These are phyloP conservation scores for Emmonsiellopsis sp. DNA, from an alignment of 2,329 filamentous ascomycete species.

Conservation along the genomic window DNA sequence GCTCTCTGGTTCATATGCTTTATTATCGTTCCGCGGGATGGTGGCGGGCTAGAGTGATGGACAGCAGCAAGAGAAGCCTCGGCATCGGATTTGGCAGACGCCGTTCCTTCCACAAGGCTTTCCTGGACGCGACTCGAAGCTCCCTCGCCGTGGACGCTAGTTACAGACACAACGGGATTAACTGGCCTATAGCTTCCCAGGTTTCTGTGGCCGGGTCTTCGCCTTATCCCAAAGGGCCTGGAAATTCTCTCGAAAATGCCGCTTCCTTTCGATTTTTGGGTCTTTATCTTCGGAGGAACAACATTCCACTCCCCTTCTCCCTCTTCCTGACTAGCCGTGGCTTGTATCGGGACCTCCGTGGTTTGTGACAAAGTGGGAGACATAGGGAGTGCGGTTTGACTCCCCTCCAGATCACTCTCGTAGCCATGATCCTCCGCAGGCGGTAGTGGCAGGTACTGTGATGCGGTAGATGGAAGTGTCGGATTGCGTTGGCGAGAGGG, in stretches of 20 bases:
- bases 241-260: not conserved
- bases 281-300: conserved; percentile 13
- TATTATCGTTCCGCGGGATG: conserved; percentile 13
- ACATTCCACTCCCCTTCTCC: conserved; percentile 22
- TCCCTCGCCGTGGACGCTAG: conserved; percentile 21
- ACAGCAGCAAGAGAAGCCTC: conserved; percentile 29
- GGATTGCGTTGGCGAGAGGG: not conserved
- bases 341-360: conserved; percentile 17
- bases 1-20: conserved; percentile 4
- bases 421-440: conserved; percentile 7
- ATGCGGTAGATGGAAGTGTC: conserved; percentile 8
- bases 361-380: conserved; percentile 11
- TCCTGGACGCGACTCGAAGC: conserved; percentile 18
- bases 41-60: conserved; percentile 26
- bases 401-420: conserved; percentile 7
- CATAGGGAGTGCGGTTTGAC: conserved; percentile 8
- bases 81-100: conserved; percentile 25
- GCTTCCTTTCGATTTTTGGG: conserved; percentile 9
- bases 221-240: conserved; percentile 4
- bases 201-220: conserved; percentile 10
- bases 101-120: conserved; percentile 12
- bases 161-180: conserved; percentile 14
- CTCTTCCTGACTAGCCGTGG: conserved; percentile 15
- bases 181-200: conserved; percentile 17
- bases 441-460: conserved; percentile 3